Base-by-base conservation (phyloP, 441 rosid genomes). In the Gossypium davidsonii region DNA sequence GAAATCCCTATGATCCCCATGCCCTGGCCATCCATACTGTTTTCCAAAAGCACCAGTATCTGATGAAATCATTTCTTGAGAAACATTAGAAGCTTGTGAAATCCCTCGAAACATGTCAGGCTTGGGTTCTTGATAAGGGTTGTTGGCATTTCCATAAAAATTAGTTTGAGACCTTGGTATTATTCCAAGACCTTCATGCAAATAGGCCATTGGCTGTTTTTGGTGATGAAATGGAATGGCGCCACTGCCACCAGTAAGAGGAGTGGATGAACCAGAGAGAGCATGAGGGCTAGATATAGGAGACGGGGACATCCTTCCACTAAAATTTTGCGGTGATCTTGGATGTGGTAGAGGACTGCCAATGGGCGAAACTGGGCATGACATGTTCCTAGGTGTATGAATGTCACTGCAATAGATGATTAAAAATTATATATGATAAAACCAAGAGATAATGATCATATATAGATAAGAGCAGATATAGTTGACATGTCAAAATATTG, bases 271-370 rank as follows among this genome's bases (percentile, higher is more conserved):
- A 17, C 91, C 87, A 1, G 91, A 87, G 25, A 78, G 81, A 42
- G 86, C 73, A 26, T 77, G 89, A 57, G 91, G 91, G 75, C 86
- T 87, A 72, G 88, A 87, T 70, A 84, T 81, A 5, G 86, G 89
- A 42, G 91, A 84, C 25, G 89, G 88, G 56, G 91, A 85, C 80
- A 84, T 77, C 78, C 85, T 78, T 71, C 91, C 91, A 31, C 83
- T 84, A 48, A 79, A 60, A 66, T 81, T 83, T 67, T 78, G 82
- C 0, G 86, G 91, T 60, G 88, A 84, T 78, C 85, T 82, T 46
- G 89, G 71, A 78, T 83, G 84, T 63, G 83, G 76, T 48, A 85
- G 81, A 71, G 91, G 91, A 74, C 91, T 87, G 44, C 87, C 88
- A 0, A 68, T 78, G 15, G 91, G 88, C 72, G 88, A 87, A 26